Evolutionary conservation across 2,329 filamentous ascomycete genomes (phyloP), one percentile per base, ranked within the genome.

Genomic region (Alternaria sp.): DNA sequence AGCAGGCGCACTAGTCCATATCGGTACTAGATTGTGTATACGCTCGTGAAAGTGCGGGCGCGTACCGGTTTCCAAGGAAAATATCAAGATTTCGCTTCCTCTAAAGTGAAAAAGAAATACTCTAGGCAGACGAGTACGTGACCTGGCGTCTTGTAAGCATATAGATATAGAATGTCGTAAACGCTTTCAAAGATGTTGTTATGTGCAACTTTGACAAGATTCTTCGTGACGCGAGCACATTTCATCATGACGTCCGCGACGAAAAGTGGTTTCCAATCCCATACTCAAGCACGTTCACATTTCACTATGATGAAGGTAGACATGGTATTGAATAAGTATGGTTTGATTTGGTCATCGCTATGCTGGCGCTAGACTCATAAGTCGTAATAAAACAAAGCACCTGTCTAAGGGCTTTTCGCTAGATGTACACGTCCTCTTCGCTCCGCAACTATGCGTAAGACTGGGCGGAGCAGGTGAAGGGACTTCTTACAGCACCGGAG

Each of bases 391-490:
- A 41, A 28, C 9, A 9, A 58, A 54, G 25, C 32, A 14, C 49
- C 28, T 25, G 11, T 18, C 18, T 6, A 30, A 44, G 43, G 54
- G 55, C 48, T 48, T 58, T 22, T 44, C 18, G 41, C 25, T 30
- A 54, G 38, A 54, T 54, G 36, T 61, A 61, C 59, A 58, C 41
- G 43, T 54, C 36, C 32, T 2, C 22, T 2, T 14, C 40, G 22
- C 3, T 16, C 18, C n/a, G 14, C 36, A 30, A 48, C 44, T 70
- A 75, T 43, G 73, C 59, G 45, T 80, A 80, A 14, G 75, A 63
- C 5, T 46, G 41, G 3, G 76, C 72, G 11, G 67, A 65, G 68
- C 81, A 83, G 4, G 78, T 81, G 44, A 83, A 83, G 5, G 78
- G 67, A 40, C 77, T 73, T 52, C 81, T 71, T 1, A 82, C 80